Evolutionary conservation across 2,329 filamentous ascomycete species (phyloP).

Genomic region (Epichloe baconii): DNA sequence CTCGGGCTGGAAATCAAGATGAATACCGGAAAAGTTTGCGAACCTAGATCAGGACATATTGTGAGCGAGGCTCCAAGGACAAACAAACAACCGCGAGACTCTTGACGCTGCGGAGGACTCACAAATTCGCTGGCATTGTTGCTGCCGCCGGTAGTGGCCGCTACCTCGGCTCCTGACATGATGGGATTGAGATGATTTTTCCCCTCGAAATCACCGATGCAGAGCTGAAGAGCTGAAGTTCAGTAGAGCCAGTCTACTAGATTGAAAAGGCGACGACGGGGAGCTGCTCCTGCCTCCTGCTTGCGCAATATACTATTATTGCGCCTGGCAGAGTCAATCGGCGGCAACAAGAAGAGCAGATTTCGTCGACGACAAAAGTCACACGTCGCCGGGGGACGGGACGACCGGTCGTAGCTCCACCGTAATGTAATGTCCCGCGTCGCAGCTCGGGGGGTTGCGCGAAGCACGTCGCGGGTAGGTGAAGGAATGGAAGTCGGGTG

Average conservation of each 20-base stretch:
- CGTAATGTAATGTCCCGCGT: not conserved
- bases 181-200: not conserved
- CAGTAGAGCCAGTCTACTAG: not conserved
- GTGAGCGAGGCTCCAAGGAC: not conserved
- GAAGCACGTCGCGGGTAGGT: not conserved
- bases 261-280: not conserved
- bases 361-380: not conserved
- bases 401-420: slow-evolving; percentile 1
- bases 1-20: not conserved
- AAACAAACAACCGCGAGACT: not conserved
- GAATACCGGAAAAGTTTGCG: slow-evolving; percentile 93
- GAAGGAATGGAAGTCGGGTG: not conserved
- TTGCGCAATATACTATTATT: not conserved
- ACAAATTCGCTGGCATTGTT: slow-evolving; percentile 96
- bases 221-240: not conserved
- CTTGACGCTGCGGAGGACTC: slow-evolving; percentile 28
- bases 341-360: not conserved
- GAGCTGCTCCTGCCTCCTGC: not conserved
- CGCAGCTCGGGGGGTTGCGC: not conserved
- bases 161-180: slow-evolving; percentile 23
- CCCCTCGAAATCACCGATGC: not conserved
- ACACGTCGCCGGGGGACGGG: not conserved
- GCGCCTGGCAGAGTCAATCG: not conserved
- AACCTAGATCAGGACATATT: slow-evolving; percentile 43
- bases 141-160: slow-evolving; percentile 27